Evolutionary conservation across 2,329 filamentous ascomycete genomes (phyloP).

Genomic region (Lecanosticta acicola): DNA sequence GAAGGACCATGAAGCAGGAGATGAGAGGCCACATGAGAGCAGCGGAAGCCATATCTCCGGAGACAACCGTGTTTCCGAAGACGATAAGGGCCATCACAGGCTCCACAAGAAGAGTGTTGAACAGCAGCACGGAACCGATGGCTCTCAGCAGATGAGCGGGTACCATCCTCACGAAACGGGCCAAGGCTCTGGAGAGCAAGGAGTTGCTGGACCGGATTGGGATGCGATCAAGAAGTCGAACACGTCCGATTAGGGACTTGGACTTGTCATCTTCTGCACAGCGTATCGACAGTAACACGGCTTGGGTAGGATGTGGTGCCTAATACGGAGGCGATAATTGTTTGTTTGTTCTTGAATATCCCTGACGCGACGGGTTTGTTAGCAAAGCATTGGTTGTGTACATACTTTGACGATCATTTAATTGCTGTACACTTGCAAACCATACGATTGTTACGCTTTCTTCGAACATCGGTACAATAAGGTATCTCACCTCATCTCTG

Average conservation of each 20-base stretch:
- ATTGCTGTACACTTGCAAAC: no score
- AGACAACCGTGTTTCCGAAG: background rate
- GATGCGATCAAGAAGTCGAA: conserved; percentile 8
- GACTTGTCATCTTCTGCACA: no score
- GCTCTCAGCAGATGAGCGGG: conserved; percentile 27
- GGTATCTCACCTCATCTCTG: no score
- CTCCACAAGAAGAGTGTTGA: conserved; percentile 7
- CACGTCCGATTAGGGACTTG: conserved; percentile 7
- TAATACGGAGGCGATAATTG: no score
- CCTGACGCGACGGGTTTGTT: no score
- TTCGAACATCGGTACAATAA: no score
- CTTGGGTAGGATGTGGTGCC: no score
- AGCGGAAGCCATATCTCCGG: background rate
- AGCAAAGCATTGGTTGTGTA: no score
- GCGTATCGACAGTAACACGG: no score
- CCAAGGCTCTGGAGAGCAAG: conserved; percentile 1
- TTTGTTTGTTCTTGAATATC: no score
- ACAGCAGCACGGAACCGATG: conserved; percentile 31
- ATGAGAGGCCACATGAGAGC: background rate
- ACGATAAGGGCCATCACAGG: conserved; percentile 5
- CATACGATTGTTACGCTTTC: no score
- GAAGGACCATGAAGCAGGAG: conserved; percentile 4
- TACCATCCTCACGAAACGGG: conserved; percentile 14
- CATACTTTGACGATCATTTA: no score
- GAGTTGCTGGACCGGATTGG: conserved; percentile 8